Conservation (phyloP, 495 filamentous ascomycete species). For the Friedmanniomyces endolithicus region DNA sequence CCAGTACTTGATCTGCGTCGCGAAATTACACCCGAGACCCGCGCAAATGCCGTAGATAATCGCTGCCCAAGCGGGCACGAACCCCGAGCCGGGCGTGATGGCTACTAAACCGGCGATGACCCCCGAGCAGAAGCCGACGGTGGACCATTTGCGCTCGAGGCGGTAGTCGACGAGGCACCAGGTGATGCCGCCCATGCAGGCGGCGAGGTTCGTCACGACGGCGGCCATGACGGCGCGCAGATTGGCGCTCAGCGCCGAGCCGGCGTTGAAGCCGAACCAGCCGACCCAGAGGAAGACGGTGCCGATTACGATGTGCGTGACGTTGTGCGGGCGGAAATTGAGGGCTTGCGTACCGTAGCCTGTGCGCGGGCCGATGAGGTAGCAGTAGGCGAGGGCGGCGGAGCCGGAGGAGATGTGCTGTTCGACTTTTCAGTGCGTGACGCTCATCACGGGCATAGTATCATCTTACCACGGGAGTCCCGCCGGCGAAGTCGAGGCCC, state of each 20-base stretch:
- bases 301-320: slow-evolving; percentile 90
- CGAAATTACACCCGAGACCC: slow-evolving; percentile 80
- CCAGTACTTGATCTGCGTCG: slow-evolving; percentile 89
- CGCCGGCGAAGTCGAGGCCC: slow-evolving; percentile 89
- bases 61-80: slow-evolving; percentile 85
- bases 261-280: slow-evolving; percentile 98
- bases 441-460: no score
- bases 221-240: slow-evolving; percentile 71
- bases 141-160: slow-evolving; percentile 90
- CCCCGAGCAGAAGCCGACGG: slow-evolving; percentile 92
- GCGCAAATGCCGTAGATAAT: slow-evolving; percentile 79
- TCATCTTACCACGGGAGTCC: slow-evolving; percentile 89
- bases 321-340: slow-evolving; percentile 95
- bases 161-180: slow-evolving; percentile 95
- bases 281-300: slow-evolving; percentile 99
- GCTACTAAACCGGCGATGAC: slow-evolving; percentile 85
- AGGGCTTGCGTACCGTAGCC: slow-evolving; percentile 78
- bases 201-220: slow-evolving; percentile 60
- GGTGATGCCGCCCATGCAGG: slow-evolving; percentile 80
- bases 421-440: no score
- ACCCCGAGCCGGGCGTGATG: slow-evolving; percentile 86
- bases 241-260: slow-evolving; percentile 80
- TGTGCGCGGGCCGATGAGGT: slow-evolving; percentile 72
- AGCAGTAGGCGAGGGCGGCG: slow-evolving; percentile 67
- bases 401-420: slow-evolving; percentile 89